A percentile compares a stretch with the other conserved stretches of the same genome.
Conservation (phyloP, 2,329 filamentous ascomycete genomes). For the Exophiala lecanii-corni region DNA sequence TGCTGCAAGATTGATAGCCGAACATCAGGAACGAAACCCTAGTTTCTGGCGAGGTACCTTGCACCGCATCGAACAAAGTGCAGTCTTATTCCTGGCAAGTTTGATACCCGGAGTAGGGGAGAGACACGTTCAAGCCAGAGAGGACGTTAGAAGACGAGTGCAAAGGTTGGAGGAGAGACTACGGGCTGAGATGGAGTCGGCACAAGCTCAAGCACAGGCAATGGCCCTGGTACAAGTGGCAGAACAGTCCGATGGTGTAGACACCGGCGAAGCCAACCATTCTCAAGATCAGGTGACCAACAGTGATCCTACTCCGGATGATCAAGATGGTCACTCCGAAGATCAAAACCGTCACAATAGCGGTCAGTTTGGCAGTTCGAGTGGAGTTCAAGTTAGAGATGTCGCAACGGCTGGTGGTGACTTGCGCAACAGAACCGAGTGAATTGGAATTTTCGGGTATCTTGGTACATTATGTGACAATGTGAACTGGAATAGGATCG, state of each 20-base stretch:
- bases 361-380: not conserved
- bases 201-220: no score
- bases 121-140: constrained; percentile 53
- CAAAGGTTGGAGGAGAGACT: constrained; percentile 22
- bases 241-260: no score
- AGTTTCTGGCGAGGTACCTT: constrained; percentile 18
- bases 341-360: not conserved
- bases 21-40: constrained; percentile 19
- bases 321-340: not conserved
- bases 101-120: constrained; percentile 60
- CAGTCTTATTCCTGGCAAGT: constrained; percentile 60
- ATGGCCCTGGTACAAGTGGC: no score
- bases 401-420: not conserved
- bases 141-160: constrained; percentile 41
- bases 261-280: no score
- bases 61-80: constrained; percentile 46
- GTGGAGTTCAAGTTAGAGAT: not conserved
- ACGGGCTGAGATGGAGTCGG: constrained; percentile 13
- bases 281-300: not conserved
- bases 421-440: not conserved
- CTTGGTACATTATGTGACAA: no score
- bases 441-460: no score
- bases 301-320: not conserved
- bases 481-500: no score
- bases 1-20: constrained; percentile 23